Conservation (phyloP, 805 yeast genomes). For the Starmerella bacillaris region DNA sequence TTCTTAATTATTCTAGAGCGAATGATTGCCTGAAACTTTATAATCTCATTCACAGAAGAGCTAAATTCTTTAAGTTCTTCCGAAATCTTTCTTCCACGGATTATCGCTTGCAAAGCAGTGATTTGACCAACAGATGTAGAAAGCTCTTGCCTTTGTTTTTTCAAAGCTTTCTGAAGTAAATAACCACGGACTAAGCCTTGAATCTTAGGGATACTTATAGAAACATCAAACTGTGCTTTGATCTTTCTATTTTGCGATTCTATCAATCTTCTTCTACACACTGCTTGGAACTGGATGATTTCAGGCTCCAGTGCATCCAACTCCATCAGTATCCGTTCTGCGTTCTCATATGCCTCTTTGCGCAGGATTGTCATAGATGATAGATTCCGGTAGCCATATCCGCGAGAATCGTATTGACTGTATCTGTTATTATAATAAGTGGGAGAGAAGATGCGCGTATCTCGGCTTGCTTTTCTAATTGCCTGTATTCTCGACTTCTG, state of each 20-base stretch:
- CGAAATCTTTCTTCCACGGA: constrained; percentile 16
- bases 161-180: too few relatives aligned
- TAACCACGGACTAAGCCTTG: too few relatives aligned
- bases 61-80: neutral
- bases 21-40: neutral
- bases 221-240: too few relatives aligned
- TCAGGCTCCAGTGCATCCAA: constrained; percentile 20
- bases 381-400: constrained; percentile 8
- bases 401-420: constrained; percentile 4
- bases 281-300: constrained; percentile 45
- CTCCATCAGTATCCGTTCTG: constrained; percentile 20
- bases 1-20: neutral
- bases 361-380: constrained; percentile 9
- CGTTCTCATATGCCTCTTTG: constrained; percentile 16
- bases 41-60: constrained; percentile 1
- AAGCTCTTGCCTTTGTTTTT: too few relatives aligned
- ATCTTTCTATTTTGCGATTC: too few relatives aligned
- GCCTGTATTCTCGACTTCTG: neutral
- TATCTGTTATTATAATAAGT: constrained; percentile 5
- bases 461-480: too few relatives aligned
- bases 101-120: neutral
- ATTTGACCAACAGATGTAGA: neutral
- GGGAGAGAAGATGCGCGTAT: neutral
- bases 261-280: constrained; percentile 10
- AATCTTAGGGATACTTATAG: too few relatives aligned